Percentiles rank a stretch among this genome's conserved stretches.
These are phyloP conservation scores for Dissoconium aciculare DNA, from an alignment of 2,329 filamentous ascomycete genomes.

Conservation along the genomic window DNA sequence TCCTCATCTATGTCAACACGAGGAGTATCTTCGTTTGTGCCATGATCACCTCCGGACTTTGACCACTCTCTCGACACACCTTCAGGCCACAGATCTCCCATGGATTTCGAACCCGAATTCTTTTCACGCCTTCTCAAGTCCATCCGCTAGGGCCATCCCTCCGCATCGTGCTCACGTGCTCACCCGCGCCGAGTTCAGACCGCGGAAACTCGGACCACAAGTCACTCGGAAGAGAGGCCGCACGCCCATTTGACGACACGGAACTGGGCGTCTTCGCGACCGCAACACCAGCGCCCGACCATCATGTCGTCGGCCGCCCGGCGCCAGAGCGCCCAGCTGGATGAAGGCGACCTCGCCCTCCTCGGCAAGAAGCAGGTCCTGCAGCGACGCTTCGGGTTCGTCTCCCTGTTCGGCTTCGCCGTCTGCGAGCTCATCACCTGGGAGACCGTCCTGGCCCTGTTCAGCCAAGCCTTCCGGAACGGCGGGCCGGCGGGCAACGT, in stretches of 20 bases:
- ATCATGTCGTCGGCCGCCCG: constrained; percentile 10
- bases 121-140: constrained; percentile 23
- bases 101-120: constrained; percentile 21
- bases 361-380: constrained; percentile 34
- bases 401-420: constrained; percentile 31
- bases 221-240: constrained; percentile 3
- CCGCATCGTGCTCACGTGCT: neutral
- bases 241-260: neutral
- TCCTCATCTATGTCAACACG: no score
- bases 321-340: constrained; percentile 12
- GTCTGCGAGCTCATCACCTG: constrained; percentile 33
- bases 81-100: no score
- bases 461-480: constrained; percentile 30
- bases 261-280: neutral
- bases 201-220: neutral
- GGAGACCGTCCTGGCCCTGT: constrained; percentile 33
- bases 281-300: neutral
- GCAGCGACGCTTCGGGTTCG: constrained; percentile 30
- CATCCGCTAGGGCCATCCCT: constrained; percentile 12
- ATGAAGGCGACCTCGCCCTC: constrained; percentile 27
- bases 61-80: no score
- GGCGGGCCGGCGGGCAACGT: constrained; percentile 35
- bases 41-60: no score
- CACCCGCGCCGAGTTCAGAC: neutral
- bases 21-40: no score